These are phyloP conservation scores for Kwoniella shandongensis DNA, from an alignment of 768 basidiomycete species.

Conservation along the genomic window DNA sequence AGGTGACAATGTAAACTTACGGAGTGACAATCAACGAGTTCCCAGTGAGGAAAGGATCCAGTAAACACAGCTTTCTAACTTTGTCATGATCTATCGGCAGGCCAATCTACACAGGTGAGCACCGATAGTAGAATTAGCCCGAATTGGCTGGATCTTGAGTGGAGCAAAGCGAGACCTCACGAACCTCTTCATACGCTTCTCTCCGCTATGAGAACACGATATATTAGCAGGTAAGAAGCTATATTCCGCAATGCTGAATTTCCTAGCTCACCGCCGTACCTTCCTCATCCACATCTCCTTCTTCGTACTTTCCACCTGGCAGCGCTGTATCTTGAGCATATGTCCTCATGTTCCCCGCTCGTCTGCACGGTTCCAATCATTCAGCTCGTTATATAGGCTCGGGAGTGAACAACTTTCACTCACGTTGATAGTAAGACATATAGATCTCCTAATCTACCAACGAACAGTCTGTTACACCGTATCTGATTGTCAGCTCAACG, in stretches of 20 bases:
- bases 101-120: slow-evolving; percentile 64
- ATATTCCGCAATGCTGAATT: not conserved
- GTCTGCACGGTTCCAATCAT: slow-evolving; percentile 56
- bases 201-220: slow-evolving; percentile 62
- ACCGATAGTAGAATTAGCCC: no score
- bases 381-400: not conserved
- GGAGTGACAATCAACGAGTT: slow-evolving; percentile 76
- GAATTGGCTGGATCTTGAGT: not conserved
- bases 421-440: slow-evolving; percentile 67
- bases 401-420: slow-evolving; percentile 5
- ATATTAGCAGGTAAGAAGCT: no score
- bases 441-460: slow-evolving; percentile 77
- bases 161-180: slow-evolving; percentile 9
- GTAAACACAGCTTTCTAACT: slow-evolving; percentile 71
- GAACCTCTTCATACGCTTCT: slow-evolving; percentile 87
- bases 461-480: slow-evolving; percentile 65
- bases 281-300: slow-evolving; percentile 66
- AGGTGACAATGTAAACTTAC: slow-evolving; percentile 57
- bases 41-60: slow-evolving; percentile 76
- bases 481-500: no score
- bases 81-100: slow-evolving; percentile 68
- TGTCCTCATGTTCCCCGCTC: slow-evolving; percentile 68
- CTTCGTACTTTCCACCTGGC: slow-evolving; percentile 80
- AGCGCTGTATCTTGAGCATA: slow-evolving; percentile 87
- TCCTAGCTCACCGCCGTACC: slow-evolving; percentile 70